Evolutionary conservation across 352 stramenopile species (phyloP).

Genomic region (Globisporangium iwayamae): DNA sequence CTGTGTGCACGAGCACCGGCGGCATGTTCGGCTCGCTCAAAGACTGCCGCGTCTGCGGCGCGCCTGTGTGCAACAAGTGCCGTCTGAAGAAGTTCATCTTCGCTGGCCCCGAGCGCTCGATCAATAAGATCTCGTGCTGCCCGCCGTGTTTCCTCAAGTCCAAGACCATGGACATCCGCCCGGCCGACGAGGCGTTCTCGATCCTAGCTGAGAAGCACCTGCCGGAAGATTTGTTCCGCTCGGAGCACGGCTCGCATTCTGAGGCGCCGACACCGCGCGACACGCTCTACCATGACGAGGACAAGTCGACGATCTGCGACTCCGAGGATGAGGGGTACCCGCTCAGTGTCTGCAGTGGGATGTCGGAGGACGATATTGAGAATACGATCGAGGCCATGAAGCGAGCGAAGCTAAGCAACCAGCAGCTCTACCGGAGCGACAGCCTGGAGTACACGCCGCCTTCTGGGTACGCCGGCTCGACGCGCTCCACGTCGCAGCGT

Average conservation of each 20-base stretch:
- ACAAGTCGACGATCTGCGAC: conserved; percentile 13
- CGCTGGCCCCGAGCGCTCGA: neutral
- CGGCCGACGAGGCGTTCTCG: conserved; percentile 15
- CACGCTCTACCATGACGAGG: conserved; percentile 1
- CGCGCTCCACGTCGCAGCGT: neutral
- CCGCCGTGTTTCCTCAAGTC: conserved; percentile 15
- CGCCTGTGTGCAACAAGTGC: conserved; percentile 6
- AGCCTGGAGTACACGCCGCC: conserved; percentile 1
- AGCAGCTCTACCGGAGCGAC: neutral
- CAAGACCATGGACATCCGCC: conserved; percentile 15
- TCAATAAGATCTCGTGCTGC: conserved; percentile 12
- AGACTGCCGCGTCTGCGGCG: conserved; percentile 7
- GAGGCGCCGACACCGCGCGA: conserved; percentile 7
- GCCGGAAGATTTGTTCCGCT: conserved; percentile 11
- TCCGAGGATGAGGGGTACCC: conserved; percentile 18
- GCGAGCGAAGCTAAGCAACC: conserved; percentile 11
- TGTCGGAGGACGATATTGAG: conserved; percentile 20
- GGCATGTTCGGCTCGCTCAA: conserved; percentile 6
- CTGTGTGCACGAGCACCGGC: conserved; percentile 6
- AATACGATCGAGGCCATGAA: conserved; percentile 18
- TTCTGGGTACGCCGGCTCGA: neutral
- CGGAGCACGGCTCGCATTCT: conserved; percentile 6
- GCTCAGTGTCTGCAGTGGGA: conserved; percentile 16
- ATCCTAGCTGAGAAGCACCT: conserved; percentile 12
- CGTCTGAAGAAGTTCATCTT: conserved; percentile 13